Evolutionary conservation across 169 alveolate species (phyloP).

Genomic region (Theileria luwenshuni): DNA sequence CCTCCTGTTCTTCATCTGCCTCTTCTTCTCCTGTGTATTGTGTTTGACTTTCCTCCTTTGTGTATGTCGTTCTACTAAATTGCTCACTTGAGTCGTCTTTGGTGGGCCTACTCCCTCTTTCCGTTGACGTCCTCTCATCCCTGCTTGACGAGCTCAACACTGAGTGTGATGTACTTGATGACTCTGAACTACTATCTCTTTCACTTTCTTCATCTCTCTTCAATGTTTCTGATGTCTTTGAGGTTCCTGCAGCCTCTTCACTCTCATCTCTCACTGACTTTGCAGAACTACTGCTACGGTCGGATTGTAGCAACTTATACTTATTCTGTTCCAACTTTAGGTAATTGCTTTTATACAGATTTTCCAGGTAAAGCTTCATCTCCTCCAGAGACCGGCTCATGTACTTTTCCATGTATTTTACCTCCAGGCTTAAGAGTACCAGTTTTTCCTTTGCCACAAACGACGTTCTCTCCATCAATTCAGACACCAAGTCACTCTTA

Average conservation of each 20-base stretch:
- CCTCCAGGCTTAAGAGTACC: constrained; percentile 23
- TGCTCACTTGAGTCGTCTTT: no score
- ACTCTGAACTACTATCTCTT: no score
- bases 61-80: not conserved
- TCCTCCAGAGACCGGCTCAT: not conserved
- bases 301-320: not conserved
- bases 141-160: no score
- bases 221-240: no score
- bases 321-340: not conserved
- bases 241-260: no score
- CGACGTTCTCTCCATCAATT: constrained; percentile 20
- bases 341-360: constrained; percentile 3
- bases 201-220: no score
- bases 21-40: not conserved
- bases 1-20: not conserved
- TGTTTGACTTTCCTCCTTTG: not conserved
- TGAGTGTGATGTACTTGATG: no score
- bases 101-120: no score
- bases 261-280: no score
- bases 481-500: constrained; percentile 4
- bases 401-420: constrained; percentile 4
- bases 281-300: no score
- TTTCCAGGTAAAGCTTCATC: constrained; percentile 17
- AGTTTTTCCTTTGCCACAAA: constrained; percentile 42
- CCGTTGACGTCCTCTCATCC: no score